Conservation (phyloP, 1,139 yeast genomes). For the Keqinozyma sinolaborantium region DNA sequence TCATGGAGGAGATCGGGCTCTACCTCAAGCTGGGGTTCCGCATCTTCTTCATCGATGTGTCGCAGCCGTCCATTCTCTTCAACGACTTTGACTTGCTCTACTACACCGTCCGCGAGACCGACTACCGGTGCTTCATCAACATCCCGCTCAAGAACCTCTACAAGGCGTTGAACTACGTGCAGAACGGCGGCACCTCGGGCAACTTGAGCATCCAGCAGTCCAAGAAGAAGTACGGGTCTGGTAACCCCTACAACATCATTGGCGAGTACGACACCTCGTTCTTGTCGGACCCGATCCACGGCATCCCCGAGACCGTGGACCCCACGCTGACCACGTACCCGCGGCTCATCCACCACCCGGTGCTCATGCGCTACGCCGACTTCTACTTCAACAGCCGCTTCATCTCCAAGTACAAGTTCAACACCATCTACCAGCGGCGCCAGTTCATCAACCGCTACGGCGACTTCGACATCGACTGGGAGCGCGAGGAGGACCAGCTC, state of each 20-base stretch:
- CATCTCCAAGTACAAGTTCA: slow-evolving; percentile 39
- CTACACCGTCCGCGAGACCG: slow-evolving; percentile 40
- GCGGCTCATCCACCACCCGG: slow-evolving; percentile 11
- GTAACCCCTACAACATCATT: slow-evolving; percentile 24
- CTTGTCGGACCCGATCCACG: slow-evolving; percentile 8
- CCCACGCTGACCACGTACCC: slow-evolving; percentile 7
- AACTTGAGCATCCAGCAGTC: slow-evolving; percentile 13
- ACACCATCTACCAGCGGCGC: slow-evolving; percentile 44
- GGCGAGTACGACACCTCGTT: slow-evolving; percentile 23
- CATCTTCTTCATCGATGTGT: slow-evolving; percentile 55
- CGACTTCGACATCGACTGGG: slow-evolving; percentile 36
- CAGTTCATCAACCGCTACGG: slow-evolving; percentile 46
- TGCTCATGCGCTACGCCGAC: slow-evolving; percentile 23
- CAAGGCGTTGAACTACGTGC: slow-evolving; percentile 37
- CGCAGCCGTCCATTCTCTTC: slow-evolving; percentile 40
- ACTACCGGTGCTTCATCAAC: slow-evolving; percentile 40
- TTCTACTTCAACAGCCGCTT: slow-evolving; percentile 34
- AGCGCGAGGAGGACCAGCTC: slow-evolving; percentile 12
- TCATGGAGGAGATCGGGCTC: slow-evolving; percentile 60
- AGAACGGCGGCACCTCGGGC: slow-evolving; percentile 22
- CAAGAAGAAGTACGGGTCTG: slow-evolving; percentile 24
- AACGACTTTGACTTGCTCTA: slow-evolving; percentile 42
- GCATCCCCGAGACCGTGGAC: neutral
- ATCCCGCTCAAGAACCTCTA: slow-evolving; percentile 41
- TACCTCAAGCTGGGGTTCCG: slow-evolving; percentile 54